These are phyloP conservation scores for Phyllosticta citrichinensis DNA, from an alignment of 2,329 filamentous ascomycete species.

Conservation along the genomic window DNA sequence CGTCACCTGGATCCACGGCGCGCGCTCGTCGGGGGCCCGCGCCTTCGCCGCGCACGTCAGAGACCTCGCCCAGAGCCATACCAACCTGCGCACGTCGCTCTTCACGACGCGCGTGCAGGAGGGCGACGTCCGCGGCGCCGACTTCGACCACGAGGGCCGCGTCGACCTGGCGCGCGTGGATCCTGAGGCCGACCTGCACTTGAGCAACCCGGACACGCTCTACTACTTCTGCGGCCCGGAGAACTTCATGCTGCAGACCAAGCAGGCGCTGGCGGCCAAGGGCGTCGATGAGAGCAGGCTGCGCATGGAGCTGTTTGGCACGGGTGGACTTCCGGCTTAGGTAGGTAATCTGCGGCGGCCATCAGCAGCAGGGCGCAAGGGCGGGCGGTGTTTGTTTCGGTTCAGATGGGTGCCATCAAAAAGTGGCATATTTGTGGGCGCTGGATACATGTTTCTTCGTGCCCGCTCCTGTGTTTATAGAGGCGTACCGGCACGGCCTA, in stretches of 20 bases:
- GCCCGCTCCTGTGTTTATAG: no score
- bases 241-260: constrained; percentile 56
- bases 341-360: not conserved
- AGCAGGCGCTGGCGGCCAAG: constrained; percentile 41
- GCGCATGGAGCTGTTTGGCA: constrained; percentile 55
- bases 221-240: constrained; percentile 67
- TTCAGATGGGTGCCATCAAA: no score
- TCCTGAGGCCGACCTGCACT: constrained; percentile 43
- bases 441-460: no score
- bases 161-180: constrained; percentile 50
- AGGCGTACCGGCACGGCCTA: no score
- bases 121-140: constrained; percentile 37
- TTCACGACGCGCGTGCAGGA: constrained; percentile 47
- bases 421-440: no score
- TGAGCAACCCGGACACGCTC: constrained; percentile 44
- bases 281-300: constrained; percentile 52
- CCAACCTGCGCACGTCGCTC: constrained; percentile 41
- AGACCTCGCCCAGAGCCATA: constrained; percentile 32
- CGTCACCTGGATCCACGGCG: constrained; percentile 55
- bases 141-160: constrained; percentile 51
- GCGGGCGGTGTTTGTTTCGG: no score
- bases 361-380: no score
- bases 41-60: constrained; percentile 48
- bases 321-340: constrained; percentile 15
- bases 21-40: constrained; percentile 39